Evolutionary conservation across 1,139 yeast genomes (phyloP), one percentile per base, ranked within the genome.

Genomic region (Suhomyces chickasaworum): DNA sequence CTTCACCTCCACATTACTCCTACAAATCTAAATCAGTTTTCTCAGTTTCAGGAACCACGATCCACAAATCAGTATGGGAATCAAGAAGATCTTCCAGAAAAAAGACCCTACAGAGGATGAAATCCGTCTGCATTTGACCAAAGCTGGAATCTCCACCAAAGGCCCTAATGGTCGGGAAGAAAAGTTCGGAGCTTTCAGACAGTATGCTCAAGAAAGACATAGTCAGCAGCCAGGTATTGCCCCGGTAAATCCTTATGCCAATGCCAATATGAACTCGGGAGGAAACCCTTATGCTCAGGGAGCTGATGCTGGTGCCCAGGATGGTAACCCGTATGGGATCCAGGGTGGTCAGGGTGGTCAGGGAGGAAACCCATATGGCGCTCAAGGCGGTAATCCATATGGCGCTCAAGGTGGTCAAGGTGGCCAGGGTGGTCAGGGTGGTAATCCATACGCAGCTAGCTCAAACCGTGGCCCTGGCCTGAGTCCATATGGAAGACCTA

Each of bases 161-260:
- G 41, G 50, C 30, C 53, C 60, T 16, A 62, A 61, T 51, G 65
- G 58, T 41, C 72, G 78, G 54, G 75, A 71, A 53, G 81, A 75
- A 55, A 81, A 81, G 56, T 86, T 86, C 61, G 80, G 84, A 8
- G 90, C 89, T 3, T 86, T 84, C 60, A 75, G 75, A 37, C 73
- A 73, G 47, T 83, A 78, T 64, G 86, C 89, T 12, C 77, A 75
- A 52, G 81, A 81, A 41, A 58, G 72, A 41, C 67, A 70, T 57
- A 49, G 58, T 47, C 53, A 63, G 53, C 59, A 72, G 61, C 67
- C 79, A 51, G 81, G 71, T 58, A 72, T 58, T 65, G 80, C 65
- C 41, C 82, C 72, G 54, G 82, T 49, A 7, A 73, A 74, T 46
- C 79, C 78, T 0, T 74, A 75, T 52, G 75, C 77, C 32, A 70